These are phyloP conservation scores for Erodium moschatum DNA, from an alignment of 441 rosid species.

Conservation along the genomic window DNA sequence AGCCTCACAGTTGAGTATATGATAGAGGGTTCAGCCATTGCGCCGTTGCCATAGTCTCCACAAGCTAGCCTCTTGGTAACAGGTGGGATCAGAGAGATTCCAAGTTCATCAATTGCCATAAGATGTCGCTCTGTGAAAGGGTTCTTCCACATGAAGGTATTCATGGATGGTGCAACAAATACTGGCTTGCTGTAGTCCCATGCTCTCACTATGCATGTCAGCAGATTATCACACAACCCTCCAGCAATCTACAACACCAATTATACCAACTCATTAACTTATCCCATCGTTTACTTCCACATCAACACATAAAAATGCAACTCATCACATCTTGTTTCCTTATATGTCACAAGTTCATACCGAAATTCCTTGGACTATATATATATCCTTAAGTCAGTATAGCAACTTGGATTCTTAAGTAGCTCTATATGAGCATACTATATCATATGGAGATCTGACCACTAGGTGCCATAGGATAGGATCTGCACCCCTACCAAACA, in stretches of 20 bases:
- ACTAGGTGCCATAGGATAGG: neutral
- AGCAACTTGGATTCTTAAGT: no score
- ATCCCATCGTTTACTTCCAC: no score
- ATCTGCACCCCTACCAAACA: no score
- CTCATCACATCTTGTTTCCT: no score
- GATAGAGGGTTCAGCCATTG: constrained; percentile 84
- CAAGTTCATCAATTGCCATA: constrained; percentile 72
- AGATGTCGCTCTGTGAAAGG: constrained; percentile 82
- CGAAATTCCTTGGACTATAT: neutral
- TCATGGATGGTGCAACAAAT: constrained; percentile 85
- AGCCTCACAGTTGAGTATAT: constrained; percentile 71
- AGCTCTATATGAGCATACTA: no score
- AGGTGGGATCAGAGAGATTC: constrained; percentile 74
- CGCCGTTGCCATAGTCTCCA: constrained; percentile 85
- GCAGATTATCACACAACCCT: constrained; percentile 78
- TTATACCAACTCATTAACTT: neutral
- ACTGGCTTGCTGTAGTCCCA: constrained; percentile 81
- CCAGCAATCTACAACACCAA: constrained; percentile 59
- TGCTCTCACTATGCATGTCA: constrained; percentile 78
- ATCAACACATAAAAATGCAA: no score
- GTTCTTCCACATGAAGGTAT: constrained; percentile 82
- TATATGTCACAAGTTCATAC: no score
- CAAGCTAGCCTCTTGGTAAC: constrained; percentile 71
- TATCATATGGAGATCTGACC: neutral
- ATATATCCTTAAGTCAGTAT: no score